Evolutionary conservation across 2,329 filamentous ascomycete species (phyloP).

Genomic region (Parastagonospora avenae): DNA sequence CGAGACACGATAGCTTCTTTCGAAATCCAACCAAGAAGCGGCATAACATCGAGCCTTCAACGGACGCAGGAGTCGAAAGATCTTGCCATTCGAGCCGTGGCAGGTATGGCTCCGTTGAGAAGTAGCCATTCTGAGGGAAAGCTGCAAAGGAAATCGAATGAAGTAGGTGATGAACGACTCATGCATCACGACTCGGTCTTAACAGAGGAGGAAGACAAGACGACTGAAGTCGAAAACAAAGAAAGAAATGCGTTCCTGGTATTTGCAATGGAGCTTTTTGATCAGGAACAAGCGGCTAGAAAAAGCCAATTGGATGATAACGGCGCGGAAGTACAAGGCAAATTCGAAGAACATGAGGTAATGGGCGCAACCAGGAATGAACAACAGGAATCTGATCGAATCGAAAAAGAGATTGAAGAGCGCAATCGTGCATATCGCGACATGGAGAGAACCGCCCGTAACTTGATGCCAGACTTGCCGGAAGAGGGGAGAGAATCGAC

Average conservation of each 20-base stretch:
- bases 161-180: too few species aligned
- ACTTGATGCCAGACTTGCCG: neutral
- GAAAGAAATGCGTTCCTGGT: neutral
- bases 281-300: neutral
- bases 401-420: slow-evolving; percentile 1
- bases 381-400: neutral
- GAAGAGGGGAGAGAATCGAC: neutral
- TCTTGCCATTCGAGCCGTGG: too few species aligned
- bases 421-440: neutral
- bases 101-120: too few species aligned
- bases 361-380: neutral
- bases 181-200: neutral
- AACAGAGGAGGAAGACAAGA: neutral
- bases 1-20: too few species aligned
- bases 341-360: too few species aligned
- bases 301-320: neutral
- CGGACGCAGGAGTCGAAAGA: too few species aligned
- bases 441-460: neutral
- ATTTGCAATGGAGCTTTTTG: neutral
- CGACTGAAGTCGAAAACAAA: neutral
- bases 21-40: too few species aligned
- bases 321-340: neutral
- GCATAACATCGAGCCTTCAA: too few species aligned
- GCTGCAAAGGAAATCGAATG: too few species aligned
- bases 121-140: too few species aligned